These are phyloP conservation scores for Epichloe baconii DNA, from an alignment of 2,329 filamentous ascomycete genomes.

Conservation along the genomic window DNA sequence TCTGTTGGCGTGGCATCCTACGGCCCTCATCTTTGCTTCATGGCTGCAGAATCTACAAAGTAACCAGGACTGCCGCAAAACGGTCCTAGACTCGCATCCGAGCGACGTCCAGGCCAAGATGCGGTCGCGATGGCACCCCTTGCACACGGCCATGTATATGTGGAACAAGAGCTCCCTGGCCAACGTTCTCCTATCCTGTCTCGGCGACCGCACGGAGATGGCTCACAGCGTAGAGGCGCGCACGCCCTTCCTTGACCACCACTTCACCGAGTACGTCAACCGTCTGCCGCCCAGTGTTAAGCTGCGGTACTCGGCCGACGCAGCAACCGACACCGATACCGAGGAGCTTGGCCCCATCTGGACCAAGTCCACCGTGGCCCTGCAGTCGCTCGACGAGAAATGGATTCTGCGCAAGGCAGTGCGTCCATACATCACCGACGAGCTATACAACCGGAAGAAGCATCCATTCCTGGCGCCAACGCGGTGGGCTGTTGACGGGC, in stretches of 20 bases:
- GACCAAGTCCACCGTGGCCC: not conserved
- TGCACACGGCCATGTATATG: constrained; percentile 3
- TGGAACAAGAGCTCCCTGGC: constrained; percentile 9
- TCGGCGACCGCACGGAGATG: constrained; percentile 24
- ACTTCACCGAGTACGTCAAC: constrained; percentile 10
- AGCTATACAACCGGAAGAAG: constrained; percentile 36
- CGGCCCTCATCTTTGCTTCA: not conserved
- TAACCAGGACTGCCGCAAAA: not conserved
- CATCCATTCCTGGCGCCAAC: constrained; percentile 35
- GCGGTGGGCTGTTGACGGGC: constrained; percentile 26
- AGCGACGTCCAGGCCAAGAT: not conserved
- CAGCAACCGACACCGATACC: not conserved
- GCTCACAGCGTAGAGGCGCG: constrained; percentile 23
- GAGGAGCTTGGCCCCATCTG: not conserved
- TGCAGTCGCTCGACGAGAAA: constrained; percentile 28
- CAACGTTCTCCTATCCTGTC: constrained; percentile 17
- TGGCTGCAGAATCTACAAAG: not conserved
- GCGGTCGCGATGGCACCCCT: constrained; percentile 4
- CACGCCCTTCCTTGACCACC: constrained; percentile 19
- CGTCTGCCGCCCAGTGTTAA: constrained; percentile 6
- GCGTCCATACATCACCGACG: constrained; percentile 35
- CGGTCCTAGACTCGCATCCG: not conserved
- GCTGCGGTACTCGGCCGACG: not conserved
- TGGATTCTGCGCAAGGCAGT: constrained; percentile 37
- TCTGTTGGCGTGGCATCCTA: not conserved